Conservation (phyloP, 2,329 filamentous ascomycete genomes). For the Xylaria sp. region DNA sequence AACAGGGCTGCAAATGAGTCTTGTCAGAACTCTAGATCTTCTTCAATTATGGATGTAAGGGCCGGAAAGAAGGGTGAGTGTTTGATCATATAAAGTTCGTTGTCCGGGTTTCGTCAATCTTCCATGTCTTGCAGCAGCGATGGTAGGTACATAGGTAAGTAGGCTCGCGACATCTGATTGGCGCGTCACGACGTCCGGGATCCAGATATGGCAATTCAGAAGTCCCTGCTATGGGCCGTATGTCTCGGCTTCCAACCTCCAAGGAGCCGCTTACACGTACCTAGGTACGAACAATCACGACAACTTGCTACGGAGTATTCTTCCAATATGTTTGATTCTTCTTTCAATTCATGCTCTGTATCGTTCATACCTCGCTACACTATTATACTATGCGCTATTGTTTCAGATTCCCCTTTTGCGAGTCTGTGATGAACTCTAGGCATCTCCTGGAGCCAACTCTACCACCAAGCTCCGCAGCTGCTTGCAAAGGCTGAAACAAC, state of each 20-base stretch:
- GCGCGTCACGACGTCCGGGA: background rate
- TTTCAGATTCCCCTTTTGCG: no score
- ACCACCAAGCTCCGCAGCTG: constrained; percentile 2
- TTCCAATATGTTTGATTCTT: no score
- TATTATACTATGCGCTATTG: background rate
- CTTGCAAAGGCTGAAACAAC: constrained; percentile 13
- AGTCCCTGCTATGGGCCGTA: background rate
- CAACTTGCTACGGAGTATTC: no score
- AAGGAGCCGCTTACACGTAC: background rate
- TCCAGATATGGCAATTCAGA: constrained; percentile 16
- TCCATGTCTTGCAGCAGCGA: background rate
- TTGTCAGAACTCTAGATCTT: background rate
- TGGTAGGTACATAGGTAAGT: background rate
- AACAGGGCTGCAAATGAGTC: background rate
- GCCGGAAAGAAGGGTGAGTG: no score
- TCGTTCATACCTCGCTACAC: background rate
- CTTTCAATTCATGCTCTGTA: no score
- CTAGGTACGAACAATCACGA: background rate
- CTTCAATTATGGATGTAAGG: background rate
- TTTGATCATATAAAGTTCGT: background rate
- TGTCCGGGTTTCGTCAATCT: background rate
- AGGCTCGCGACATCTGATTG: constrained; percentile 6
- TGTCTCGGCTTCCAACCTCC: background rate
- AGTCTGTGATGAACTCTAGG: background rate
- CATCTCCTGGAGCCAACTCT: background rate